Base-by-base conservation (phyloP, 179 eudicot genomes). In the Spergularia azorica region DNA sequence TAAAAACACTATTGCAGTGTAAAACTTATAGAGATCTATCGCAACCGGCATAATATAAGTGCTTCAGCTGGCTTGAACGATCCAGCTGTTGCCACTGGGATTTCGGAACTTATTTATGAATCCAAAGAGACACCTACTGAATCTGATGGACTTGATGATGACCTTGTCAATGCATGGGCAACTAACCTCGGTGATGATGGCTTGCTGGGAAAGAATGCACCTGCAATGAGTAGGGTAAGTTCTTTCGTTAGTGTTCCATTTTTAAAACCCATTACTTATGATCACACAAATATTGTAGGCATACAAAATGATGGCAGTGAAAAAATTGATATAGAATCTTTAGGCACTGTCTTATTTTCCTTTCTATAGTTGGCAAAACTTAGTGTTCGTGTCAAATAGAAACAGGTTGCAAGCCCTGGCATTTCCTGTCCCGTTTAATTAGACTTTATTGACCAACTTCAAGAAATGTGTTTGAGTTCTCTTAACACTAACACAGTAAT, bases 161-260 rank as follows among this genome's bases (percentile, higher is more conserved):
- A 95, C 83, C 91, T 95, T 75, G 99, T 93, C 56, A 95, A 95
- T 83, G 91, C 89, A 62, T 95, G 99, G 99, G 99, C 99, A 67
- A 87, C 96, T 15, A 90, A 88, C 80, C 99, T 95, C 75, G 99
- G 95, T 52, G 99, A 95, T 86, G 98, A 95, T 88, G 97, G 90
- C 74, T 85, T 93, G 81, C 81, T 89, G 88, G 96, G 91, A 78
- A 91, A 85, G 72, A 88, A 91, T 86, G 97, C 99, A 66, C 99
- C 98, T 79, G 99, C 99, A 50, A 88, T 95, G 90, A 95, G 81
- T 72, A 91, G 97, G 92, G 99, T 95, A 83, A 87, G 89, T 38
- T 50, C 56, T 70, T 41, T 26, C 26, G n/a, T 50, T 67, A 12
- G 39, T 67, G 38, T 69, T 48, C 70, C 56, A 52, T 26, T 17